Percentiles rank a stretch among this genome's conserved stretches.
Conservation (phyloP, 2,329 filamentous ascomycete genomes). For the Tricladium varicosporioides region DNA sequence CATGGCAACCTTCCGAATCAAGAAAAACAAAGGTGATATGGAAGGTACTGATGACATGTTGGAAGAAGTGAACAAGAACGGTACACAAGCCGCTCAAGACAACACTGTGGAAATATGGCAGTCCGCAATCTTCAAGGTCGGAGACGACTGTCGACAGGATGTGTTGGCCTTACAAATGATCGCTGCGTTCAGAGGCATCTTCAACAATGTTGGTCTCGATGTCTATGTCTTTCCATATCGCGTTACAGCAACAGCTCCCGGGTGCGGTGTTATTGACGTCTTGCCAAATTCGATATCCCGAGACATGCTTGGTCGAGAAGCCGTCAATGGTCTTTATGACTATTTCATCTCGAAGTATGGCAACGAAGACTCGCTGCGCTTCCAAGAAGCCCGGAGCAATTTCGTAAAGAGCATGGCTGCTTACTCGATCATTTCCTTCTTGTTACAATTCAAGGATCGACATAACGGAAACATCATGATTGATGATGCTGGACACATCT, state of each 20-base stretch:
- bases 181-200: constrained; percentile 93
- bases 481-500: constrained; percentile 92
- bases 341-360: constrained; percentile 98
- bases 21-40: constrained; percentile 64
- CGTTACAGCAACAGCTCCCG: constrained; percentile 94
- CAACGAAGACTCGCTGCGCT: constrained; percentile 89
- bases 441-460: constrained; percentile 97
- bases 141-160: constrained; percentile 96
- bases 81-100: constrained; percentile 34
- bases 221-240: constrained; percentile 97
- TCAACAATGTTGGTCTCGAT: constrained; percentile 89
- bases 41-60: constrained; percentile 53
- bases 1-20: constrained; percentile 98
- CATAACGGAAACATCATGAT: constrained; percentile 99
- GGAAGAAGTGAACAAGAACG: constrained; percentile 44
- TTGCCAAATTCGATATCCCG: constrained; percentile 96
- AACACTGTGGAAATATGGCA: constrained; percentile 94
- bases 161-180: constrained; percentile 97
- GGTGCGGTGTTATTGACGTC: constrained; percentile 97
- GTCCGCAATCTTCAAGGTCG: constrained; percentile 99
- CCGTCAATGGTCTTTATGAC: constrained; percentile 96
- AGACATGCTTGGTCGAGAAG: constrained; percentile 97
- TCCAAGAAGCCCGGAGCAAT: constrained; percentile 92
- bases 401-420: constrained; percentile 99
- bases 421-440: constrained; percentile 94